Evolutionary conservation across 2,329 filamentous ascomycete species (phyloP).

Genomic region (Ramularia endophylla): DNA sequence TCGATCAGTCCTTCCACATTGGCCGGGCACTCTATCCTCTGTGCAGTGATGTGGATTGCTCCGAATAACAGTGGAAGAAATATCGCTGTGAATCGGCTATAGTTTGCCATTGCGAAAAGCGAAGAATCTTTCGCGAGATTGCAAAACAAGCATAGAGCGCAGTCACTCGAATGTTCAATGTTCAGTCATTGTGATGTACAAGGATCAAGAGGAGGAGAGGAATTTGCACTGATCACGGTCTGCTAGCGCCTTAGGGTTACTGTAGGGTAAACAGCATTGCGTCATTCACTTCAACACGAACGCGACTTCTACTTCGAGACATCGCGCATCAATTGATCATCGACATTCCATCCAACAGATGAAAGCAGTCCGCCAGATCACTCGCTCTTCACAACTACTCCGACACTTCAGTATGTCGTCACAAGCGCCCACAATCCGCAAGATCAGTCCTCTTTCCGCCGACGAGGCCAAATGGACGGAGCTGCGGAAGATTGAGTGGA

Average conservation of each 20-base stretch:
- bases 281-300: not conserved
- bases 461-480: conserved; percentile 53
- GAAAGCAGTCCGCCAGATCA: not conserved
- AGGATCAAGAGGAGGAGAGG: too few relatives aligned
- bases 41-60: not conserved
- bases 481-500: conserved; percentile 47
- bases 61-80: too few relatives aligned
- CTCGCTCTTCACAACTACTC: conserved; percentile 13
- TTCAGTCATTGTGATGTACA: too few relatives aligned
- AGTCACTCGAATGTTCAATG: too few relatives aligned
- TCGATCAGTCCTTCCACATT: conserved; percentile 7
- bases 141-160: too few relatives aligned
- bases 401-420: conserved; percentile 20
- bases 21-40: conserved; percentile 7
- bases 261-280: too few relatives aligned
- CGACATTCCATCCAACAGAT: conserved; percentile 1
- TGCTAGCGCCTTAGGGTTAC: too few relatives aligned
- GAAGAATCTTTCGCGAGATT: too few relatives aligned
- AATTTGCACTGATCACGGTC: too few relatives aligned
- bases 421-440: conserved; percentile 44
- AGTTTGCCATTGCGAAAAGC: too few relatives aligned
- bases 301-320: not conserved
- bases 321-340: not conserved
- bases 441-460: conserved; percentile 44
- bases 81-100: too few relatives aligned